phyloP scores from a whole-genome alignment of 805 yeast genomes.

The Nakazawaea wyomingensis region DNA sequence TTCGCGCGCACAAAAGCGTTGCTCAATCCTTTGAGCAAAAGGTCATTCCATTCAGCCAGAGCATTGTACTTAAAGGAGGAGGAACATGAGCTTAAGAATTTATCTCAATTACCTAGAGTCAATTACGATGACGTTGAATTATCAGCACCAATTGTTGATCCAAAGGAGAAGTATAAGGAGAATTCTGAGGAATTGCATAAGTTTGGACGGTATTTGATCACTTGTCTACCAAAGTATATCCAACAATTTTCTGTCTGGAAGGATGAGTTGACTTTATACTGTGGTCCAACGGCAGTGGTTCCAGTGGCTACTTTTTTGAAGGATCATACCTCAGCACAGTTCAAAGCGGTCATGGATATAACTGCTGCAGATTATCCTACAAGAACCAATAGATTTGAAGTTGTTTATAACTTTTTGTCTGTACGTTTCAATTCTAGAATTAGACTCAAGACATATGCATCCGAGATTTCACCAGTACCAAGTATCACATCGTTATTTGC shows the following conservation, averaged over 20 bases:
- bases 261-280: conserved; percentile 73
- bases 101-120: conserved; percentile 27
- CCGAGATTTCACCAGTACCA: conserved; percentile 79
- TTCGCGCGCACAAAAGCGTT: background rate
- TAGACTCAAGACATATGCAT: conserved; percentile 84
- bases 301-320: conserved; percentile 69
- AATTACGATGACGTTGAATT: conserved; percentile 27
- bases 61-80: background rate
- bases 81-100: conserved; percentile 16
- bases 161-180: conserved; percentile 68
- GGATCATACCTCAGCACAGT: conserved; percentile 78
- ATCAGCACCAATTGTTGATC: conserved; percentile 56
- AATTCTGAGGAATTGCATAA: conserved; percentile 69
- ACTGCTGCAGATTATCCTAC: conserved; percentile 87
- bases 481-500: conserved; percentile 64
- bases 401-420: conserved; percentile 76
- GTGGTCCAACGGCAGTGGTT: conserved; percentile 69
- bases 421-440: conserved; percentile 82
- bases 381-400: conserved; percentile 79
- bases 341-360: conserved; percentile 70
- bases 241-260: conserved; percentile 89
- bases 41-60: background rate
- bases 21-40: background rate
- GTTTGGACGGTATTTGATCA: conserved; percentile 74
- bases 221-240: conserved; percentile 73